Evolutionary conservation across 179 eudicot genomes (phyloP).

Genomic region (Carnegiea gigantea): DNA sequence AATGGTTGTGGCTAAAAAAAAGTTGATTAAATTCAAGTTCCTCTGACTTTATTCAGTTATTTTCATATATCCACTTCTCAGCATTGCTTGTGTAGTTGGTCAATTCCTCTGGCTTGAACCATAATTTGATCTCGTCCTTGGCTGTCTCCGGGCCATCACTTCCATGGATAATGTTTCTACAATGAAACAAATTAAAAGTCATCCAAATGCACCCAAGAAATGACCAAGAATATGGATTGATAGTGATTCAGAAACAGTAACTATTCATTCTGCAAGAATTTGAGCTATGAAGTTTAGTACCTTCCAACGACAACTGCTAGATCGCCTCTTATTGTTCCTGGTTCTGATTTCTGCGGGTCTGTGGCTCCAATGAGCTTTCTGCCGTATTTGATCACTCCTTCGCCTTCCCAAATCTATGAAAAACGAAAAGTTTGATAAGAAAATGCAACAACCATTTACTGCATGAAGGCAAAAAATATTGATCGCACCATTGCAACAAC

Average conservation of each 20-base stretch:
- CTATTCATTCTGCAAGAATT: not conserved
- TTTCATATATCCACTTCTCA: conserved; percentile 93
- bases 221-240: not conserved
- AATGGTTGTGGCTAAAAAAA: not conserved
- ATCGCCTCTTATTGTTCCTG: conserved; percentile 98
- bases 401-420: conserved; percentile 97
- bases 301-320: conserved; percentile 97
- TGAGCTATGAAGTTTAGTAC: conserved; percentile 36
- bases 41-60: conserved; percentile 37
- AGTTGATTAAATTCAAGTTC: conserved; percentile 6
- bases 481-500: conserved; percentile 87
- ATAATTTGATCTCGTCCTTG: conserved; percentile 79
- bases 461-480: not conserved
- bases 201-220: not conserved
- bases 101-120: conserved; percentile 96
- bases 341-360: conserved; percentile 98
- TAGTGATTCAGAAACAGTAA: not conserved
- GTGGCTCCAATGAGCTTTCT: conserved; percentile 98
- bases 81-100: conserved; percentile 68
- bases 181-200: not conserved
- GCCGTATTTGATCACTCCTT: conserved; percentile 91
- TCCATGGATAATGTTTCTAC: conserved; percentile 91
- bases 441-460: not conserved
- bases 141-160: conserved; percentile 99
- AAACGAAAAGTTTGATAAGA: conserved; percentile 7